Evolutionary conservation across 257 asterid genomes (phyloP), one percentile per base, ranked within the genome.

Genomic region (Galeopsis tetrahit): DNA sequence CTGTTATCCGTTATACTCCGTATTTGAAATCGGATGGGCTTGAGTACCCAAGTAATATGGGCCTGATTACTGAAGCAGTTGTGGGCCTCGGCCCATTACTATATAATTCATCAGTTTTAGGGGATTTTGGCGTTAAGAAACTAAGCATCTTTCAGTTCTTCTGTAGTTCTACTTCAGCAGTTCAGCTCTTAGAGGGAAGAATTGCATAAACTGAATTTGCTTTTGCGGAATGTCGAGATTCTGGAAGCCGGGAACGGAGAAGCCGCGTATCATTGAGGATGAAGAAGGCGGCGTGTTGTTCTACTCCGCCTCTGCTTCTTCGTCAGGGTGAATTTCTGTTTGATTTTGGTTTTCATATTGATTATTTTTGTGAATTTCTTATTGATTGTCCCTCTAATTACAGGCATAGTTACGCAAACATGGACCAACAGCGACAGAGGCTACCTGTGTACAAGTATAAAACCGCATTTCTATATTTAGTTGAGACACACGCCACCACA

Each of bases 251-350:
- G 99, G 99, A 49, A 78, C 96, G 1, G 97, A 90, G 83, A 85
- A 85, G 69, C 98, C 97, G 52, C 89, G 90, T 28, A 82, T 95
- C 17, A 77, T 91, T 28, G 98, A 92, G 74, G 99, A 92, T 48
- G 99, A 90, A 87, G 99, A 95, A 81, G 99, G 96, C 75, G 98
- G 97, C 48, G 83, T 95, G 71, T 74, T 95, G 17, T 85, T 95
- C 74, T 84, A 75, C 78, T 34, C 86, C 13, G 42, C 90, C 60
- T 69, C 96, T 17, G 63, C 74, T 34, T 86, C 96, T 67, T 90
- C 96, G 48, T 85, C 99, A 0, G 92, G 95, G 98, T 95, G 69
- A 11, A 38, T 49, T 46, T 15, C 49, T 8, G 34, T 72, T 60
- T 63, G 46, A 17, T 63, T 70, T 5, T 35, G 56, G 4, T 56